Evolutionary conservation across 2,329 filamentous ascomycete genomes (phyloP), one percentile per base, ranked within the genome.

Genomic region (Pseudocercospora macadamiae): DNA sequence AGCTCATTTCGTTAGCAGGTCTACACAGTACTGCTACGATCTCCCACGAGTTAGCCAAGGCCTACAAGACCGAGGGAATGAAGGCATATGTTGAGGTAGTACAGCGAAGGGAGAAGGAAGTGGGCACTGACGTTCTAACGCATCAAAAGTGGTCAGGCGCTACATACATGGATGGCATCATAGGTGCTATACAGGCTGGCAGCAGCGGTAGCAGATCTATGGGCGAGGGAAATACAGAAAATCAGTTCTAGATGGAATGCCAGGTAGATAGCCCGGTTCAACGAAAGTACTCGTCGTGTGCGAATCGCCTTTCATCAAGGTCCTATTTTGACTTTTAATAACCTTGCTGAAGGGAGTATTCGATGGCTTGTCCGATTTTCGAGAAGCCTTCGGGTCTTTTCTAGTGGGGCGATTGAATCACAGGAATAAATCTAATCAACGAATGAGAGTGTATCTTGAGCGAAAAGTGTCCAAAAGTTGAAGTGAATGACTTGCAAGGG

Each of bases 1-100:
- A 88, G 74, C 77, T 88, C 39, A 86, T 88, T 64, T 86, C 83
- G 6, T 77, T 88, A 2, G 86, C 86, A 2, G 86, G 86, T 18
- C 70, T 88, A n/a, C 86, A 88, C 71, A 81, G 77, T 30, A 87
- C 82, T 2, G 86, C 86, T 2, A 86, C 84, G 1, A 83, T 87
- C 42, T 86, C 83, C 0, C 80, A 87, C 58, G 90, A 97, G 77
- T 82, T 99, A 16, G 89, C 91, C 8, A 85, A 85, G 60, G 84
- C 81, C 5, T 99, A 96, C 80, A 96, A 91, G 79, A 84, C 87
- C 12, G 89, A 97, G 55, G 95, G 95, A 55, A 99, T 99, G 95
- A 83, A 95, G 70, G 93, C 95, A 0, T 99, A 99, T 71, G 95
- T 97, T n/a, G 90, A 96, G 59, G 79, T 97, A 0, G 88, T 99